These are phyloP conservation scores for Arthrinium puccinioides DNA, from an alignment of 2,329 filamentous ascomycete genomes.

Conservation along the genomic window DNA sequence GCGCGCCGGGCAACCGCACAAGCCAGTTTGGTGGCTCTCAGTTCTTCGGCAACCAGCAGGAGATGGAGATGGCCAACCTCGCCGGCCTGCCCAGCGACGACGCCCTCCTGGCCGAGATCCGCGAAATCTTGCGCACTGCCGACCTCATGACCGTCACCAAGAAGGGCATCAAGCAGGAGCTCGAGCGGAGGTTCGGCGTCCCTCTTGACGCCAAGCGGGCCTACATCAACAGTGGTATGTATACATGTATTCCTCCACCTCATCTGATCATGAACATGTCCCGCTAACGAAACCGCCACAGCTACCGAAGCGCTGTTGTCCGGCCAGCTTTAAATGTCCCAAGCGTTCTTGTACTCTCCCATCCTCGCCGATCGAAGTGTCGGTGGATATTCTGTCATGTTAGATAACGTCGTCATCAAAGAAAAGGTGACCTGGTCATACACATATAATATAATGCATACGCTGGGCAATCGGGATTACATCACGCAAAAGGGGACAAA, in stretches of 20 bases:
- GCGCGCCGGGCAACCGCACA: slow-evolving; percentile 39
- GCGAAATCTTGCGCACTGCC: slow-evolving; percentile 83
- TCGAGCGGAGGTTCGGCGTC: slow-evolving; percentile 85
- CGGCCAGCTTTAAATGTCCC: slow-evolving; percentile 57
- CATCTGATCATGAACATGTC: not conserved
- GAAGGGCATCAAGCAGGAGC: slow-evolving; percentile 92
- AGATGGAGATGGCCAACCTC: slow-evolving; percentile 70
- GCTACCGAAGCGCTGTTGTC: slow-evolving; percentile 76
- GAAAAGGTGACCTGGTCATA: not conserved
- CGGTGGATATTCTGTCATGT: too few species aligned
- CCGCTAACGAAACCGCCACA: too few species aligned
- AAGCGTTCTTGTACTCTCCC: not conserved
- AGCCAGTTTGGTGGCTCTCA: slow-evolving; percentile 56
- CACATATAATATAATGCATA: slow-evolving; percentile 4
- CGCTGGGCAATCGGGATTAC: slow-evolving; percentile 1
- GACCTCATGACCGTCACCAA: slow-evolving; percentile 98
- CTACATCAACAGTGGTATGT: slow-evolving; percentile 89
- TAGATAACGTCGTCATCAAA: too few species aligned
- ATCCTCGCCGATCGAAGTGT: not conserved
- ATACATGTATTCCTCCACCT: not conserved
- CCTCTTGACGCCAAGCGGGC: slow-evolving; percentile 79
- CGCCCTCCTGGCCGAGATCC: slow-evolving; percentile 83
- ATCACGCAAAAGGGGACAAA: too few species aligned
- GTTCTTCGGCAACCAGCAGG: slow-evolving; percentile 52
- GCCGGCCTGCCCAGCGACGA: slow-evolving; percentile 79